Base-by-base conservation (phyloP, 2,329 filamentous ascomycete species). In the Alternaria sp. region DNA sequence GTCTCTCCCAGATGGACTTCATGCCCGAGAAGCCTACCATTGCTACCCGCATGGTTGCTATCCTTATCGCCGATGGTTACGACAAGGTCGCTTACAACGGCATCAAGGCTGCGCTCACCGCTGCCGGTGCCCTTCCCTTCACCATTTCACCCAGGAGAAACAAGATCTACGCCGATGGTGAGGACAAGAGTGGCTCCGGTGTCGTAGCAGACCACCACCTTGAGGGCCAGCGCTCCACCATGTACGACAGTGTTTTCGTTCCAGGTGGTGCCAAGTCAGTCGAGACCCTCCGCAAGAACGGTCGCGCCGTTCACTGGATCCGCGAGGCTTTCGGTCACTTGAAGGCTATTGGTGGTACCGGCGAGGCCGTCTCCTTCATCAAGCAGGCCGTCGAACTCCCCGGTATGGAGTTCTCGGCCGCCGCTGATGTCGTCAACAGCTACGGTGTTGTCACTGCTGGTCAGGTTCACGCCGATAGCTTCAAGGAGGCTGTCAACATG, bases 301-400 rank as follows among this genome's bases (percentile, higher is more conserved):
- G 92, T 0, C 89, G 91, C 18, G 90, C 90, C 0, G 73, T 91
- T 2, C 90, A 94, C 81, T 95, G 90, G 87, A 81, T 94, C 4
- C 86, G 90, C 2, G 92, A 95, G 76, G 90, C 92, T 0, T 95
- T 94, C 68, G 92, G 91, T 0, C 92, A 95, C 65, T 83, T 93
- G 52, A 95, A 95, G 82, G 82, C 91, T 2, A 90, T 95, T 25
- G 92, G 88, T 2, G 92, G 89, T 0, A 90, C 89, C 0, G 92
- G 90, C 0, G 91, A 93, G 73, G 92, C 84, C 0, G 86, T 92
- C 0, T 81, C 86, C 3, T 81, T 94, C 41, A 83, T 94, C 28
- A 78, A 83, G 51, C 78, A 83, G 79, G 74, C 81, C 56, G 69
- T 78, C 51, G 78, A 79, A 30, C 74, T 85, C 5, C 80, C 83